These are phyloP conservation scores for Apium graveolens DNA, from an alignment of 129 eudicot species.

Conservation along the genomic window DNA sequence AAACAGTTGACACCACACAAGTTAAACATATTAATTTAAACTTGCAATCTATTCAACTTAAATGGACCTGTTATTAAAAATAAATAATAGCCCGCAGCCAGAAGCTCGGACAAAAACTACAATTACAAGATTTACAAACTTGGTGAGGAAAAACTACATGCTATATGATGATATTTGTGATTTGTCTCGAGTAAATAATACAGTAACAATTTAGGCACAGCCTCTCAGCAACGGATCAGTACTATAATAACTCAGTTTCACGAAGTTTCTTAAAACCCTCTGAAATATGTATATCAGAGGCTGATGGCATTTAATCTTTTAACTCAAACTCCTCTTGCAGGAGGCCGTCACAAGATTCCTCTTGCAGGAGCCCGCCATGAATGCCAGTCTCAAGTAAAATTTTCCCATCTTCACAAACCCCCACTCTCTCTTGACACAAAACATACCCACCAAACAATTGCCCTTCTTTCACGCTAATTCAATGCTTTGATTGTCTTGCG, in stretches of 20 bases:
- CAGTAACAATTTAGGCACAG: not conserved
- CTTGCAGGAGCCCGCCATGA: not conserved
- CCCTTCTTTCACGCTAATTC: constrained; percentile 4
- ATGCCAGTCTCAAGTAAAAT: not conserved
- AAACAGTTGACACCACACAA: not conserved
- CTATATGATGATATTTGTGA: not conserved
- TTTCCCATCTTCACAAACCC: not conserved
- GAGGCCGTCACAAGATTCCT: not conserved
- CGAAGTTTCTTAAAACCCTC: not conserved
- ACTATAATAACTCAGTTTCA: not conserved
- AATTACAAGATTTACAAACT: not conserved
- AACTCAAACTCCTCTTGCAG: not conserved
- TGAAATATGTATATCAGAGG: not conserved
- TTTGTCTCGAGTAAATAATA: not conserved
- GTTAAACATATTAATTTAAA: too few relatives aligned
- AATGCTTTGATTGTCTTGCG: constrained; percentile 58
- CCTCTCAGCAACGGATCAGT: not conserved
- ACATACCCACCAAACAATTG: not conserved
- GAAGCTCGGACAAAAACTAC: not conserved
- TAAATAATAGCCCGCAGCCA: not conserved
- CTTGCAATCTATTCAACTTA: too few relatives aligned
- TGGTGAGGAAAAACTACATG: not conserved
- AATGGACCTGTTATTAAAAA: not conserved
- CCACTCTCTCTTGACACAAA: not conserved
- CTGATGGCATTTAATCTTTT: not conserved